Conservation (phyloP, 352 stramenopile genomes). For the Phytopythium chamaehyphon region DNA sequence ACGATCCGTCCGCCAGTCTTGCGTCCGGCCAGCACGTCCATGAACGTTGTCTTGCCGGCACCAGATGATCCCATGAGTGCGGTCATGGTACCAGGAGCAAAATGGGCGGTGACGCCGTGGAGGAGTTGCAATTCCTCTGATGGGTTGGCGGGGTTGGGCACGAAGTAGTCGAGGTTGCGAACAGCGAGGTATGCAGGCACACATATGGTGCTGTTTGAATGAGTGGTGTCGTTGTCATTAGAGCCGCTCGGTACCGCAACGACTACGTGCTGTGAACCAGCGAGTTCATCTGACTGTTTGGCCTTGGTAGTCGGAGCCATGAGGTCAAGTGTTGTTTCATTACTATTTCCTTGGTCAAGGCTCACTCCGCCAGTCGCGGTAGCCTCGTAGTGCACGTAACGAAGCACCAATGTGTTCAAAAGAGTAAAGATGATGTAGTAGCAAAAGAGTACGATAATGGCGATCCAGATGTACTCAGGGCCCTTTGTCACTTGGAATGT, state of each 20-base stretch:
- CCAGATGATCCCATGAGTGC: constrained; percentile 66
- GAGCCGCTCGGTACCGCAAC: constrained; percentile 3
- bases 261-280: constrained; percentile 3
- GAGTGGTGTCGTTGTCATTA: background rate
- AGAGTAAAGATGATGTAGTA: constrained; percentile 44
- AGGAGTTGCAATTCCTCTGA: constrained; percentile 26
- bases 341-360: background rate
- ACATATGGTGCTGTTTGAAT: constrained; percentile 8
- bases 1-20: constrained; percentile 50
- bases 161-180: constrained; percentile 34
- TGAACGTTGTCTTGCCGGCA: constrained; percentile 54
- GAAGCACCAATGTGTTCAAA: constrained; percentile 32
- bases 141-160: constrained; percentile 30
- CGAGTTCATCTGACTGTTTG: background rate
- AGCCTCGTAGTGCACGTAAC: constrained; percentile 31
- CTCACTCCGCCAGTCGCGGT: constrained; percentile 6
- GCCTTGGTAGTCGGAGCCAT: background rate
- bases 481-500: constrained; percentile 13
- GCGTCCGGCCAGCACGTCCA: constrained; percentile 44
- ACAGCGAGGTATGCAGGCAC: constrained; percentile 24
- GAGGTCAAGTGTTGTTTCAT: constrained; percentile 6
- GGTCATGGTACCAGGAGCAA: constrained; percentile 41
- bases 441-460: constrained; percentile 22
- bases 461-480: constrained; percentile 29
- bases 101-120: constrained; percentile 31